phyloP scores from a whole-genome alignment of 2,329 filamentous ascomycete species.

The Alternaria novae-zelandiae region DNA sequence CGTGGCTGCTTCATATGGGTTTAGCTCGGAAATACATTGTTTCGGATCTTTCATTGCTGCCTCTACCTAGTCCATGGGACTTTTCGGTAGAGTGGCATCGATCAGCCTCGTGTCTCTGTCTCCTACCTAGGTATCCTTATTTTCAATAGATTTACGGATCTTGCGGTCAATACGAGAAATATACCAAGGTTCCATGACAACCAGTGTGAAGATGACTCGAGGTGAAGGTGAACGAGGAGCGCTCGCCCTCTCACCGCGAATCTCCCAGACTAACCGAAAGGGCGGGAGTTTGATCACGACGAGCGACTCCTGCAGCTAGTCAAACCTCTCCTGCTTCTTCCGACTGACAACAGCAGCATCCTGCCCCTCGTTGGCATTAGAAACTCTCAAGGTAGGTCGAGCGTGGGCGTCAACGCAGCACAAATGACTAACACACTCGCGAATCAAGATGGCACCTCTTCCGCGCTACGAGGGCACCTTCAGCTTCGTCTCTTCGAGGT shows the following conservation, averaged over 20 bases:
- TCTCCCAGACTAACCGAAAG: background rate
- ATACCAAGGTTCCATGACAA: background rate
- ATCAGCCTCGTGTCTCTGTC: background rate
- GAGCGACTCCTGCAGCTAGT: background rate
- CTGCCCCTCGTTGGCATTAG: too few relatives aligned
- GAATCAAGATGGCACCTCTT: background rate
- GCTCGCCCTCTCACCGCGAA: background rate
- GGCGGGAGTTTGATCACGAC: background rate
- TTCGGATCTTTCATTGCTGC: background rate
- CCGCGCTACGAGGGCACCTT: background rate
- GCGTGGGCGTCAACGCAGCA: background rate
- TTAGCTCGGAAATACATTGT: accelerated
- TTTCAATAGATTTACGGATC: background rate
- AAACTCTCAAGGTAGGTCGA: background rate
- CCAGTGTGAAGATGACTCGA: background rate
- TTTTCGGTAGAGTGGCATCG: background rate
- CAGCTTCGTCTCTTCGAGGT: conserved; percentile 1
- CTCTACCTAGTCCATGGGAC: background rate
- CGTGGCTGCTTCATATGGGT: accelerated
- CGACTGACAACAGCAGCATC: background rate
- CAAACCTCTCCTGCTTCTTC: background rate
- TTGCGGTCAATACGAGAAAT: background rate
- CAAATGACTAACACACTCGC: background rate
- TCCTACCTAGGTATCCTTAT: too few relatives aligned
- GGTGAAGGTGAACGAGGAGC: background rate